Conservation (phyloP, 768 basidiomycete genomes). For the Ramaria rubella region DNA sequence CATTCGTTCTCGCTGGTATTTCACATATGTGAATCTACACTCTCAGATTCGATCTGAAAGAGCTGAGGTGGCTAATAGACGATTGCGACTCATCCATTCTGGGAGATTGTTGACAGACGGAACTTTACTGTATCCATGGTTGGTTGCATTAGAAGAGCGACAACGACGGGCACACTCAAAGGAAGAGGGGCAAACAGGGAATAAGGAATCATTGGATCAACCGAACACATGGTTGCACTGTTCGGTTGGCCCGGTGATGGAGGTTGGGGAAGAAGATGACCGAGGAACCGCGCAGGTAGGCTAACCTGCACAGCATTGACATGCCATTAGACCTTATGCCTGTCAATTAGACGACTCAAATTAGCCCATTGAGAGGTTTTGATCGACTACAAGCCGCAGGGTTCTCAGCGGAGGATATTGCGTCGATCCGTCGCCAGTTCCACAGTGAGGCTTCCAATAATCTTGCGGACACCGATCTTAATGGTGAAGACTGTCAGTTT, state of each 20-base stretch:
- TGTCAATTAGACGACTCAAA: conserved; percentile 52
- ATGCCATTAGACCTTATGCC: background rate
- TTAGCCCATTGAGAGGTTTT: conserved; percentile 80
- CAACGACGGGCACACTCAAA: conserved; percentile 35
- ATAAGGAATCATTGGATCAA: conserved; percentile 13
- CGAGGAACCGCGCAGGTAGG: conserved; percentile 52
- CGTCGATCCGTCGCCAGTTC: conserved; percentile 84
- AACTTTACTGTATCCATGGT: conserved; percentile 63
- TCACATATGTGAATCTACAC: background rate
- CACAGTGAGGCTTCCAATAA: conserved; percentile 76
- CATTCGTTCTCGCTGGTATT: background rate
- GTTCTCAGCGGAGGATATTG: conserved; percentile 86
- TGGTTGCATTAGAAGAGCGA: conserved; percentile 52
- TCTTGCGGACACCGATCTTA: conserved; percentile 57
- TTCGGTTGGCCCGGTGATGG: conserved; percentile 73
- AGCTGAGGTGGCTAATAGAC: conserved; percentile 54
- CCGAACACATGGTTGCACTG: conserved; percentile 76
- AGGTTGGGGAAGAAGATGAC: conserved; percentile 48
- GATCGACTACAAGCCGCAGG: conserved; percentile 86
- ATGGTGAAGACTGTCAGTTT: conserved; percentile 55
- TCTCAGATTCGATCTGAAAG: conserved; percentile 62
- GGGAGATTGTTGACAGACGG: conserved; percentile 82
- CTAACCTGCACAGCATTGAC: background rate
- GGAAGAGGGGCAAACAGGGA: conserved; percentile 15
- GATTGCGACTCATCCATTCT: conserved; percentile 82